These are phyloP conservation scores for Mucor lusitanicus DNA, from an alignment of 371 early-diverging fungal species.

Conservation along the genomic window DNA sequence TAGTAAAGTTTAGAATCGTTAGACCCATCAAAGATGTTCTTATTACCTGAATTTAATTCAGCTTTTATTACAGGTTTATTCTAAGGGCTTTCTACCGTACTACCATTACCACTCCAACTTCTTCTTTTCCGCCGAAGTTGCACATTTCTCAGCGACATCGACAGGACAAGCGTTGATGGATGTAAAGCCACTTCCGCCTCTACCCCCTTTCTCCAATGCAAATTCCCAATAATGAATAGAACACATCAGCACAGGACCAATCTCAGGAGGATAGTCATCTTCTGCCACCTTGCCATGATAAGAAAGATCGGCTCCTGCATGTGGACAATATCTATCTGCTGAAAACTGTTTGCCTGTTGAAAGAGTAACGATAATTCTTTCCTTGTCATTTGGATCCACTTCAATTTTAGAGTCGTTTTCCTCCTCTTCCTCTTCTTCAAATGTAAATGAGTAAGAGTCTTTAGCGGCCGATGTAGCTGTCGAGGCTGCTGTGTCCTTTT, in stretches of 20 bases:
- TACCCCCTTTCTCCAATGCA: slow-evolving; percentile 43
- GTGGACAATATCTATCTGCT: slow-evolving; percentile 56
- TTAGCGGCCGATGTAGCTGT: background rate
- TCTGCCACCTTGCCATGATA: slow-evolving; percentile 41
- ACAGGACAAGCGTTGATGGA: slow-evolving; percentile 49
- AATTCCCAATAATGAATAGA: slow-evolving; percentile 54
- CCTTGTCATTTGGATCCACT: slow-evolving; percentile 42
- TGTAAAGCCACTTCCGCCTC: slow-evolving; percentile 31
- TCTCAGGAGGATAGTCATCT: slow-evolving; percentile 49
- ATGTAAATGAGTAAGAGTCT: slow-evolving; percentile 4
- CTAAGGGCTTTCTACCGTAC: background rate
- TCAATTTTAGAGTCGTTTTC: slow-evolving; percentile 28
- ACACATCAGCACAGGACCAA: slow-evolving; percentile 49
- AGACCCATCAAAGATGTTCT: too few species aligned
- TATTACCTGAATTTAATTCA: too few species aligned
- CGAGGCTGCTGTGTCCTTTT: background rate
- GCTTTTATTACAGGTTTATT: background rate
- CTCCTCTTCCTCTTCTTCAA: slow-evolving; percentile 23
- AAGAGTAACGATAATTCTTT: slow-evolving; percentile 44
- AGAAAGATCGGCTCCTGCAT: slow-evolving; percentile 51
- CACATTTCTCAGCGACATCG: slow-evolving; percentile 4
- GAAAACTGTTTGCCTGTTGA: slow-evolving; percentile 40
- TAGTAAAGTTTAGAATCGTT: too few species aligned
- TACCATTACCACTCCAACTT: slow-evolving; percentile 11
- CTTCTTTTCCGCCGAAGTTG: background rate